Evolutionary conservation across 495 filamentous ascomycete genomes (phyloP).

Genomic region (Penicillium tannophilum): DNA sequence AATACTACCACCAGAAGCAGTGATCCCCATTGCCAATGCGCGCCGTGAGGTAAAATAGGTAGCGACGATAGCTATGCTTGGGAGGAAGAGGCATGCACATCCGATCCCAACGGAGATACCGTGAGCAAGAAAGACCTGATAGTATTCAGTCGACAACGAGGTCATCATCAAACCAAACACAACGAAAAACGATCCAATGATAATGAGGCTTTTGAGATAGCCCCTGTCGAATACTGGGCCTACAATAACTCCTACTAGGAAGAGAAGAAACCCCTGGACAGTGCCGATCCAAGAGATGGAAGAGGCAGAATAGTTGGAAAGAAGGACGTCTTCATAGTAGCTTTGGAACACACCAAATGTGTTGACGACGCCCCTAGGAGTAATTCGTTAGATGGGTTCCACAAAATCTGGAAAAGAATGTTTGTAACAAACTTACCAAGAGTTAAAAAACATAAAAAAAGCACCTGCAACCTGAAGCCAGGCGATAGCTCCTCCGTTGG

Average conservation of each 20-base stretch:
- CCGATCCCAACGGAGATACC: slow-evolving; percentile 47
- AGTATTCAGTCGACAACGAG: slow-evolving; percentile 43
- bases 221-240: slow-evolving; percentile 51
- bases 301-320: slow-evolving; percentile 31
- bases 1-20: slow-evolving; percentile 42
- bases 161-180: slow-evolving; percentile 55
- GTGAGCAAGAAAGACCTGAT: slow-evolving; percentile 42
- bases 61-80: slow-evolving; percentile 43
- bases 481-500: slow-evolving; percentile 3
- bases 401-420: neutral
- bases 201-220: slow-evolving; percentile 37
- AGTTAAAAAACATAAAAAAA: slow-evolving; percentile 10
- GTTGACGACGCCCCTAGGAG: slow-evolving; percentile 42
- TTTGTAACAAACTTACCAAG: slow-evolving; percentile 2
- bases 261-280: slow-evolving; percentile 44
- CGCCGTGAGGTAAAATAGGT: slow-evolving; percentile 44
- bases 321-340: slow-evolving; percentile 40
- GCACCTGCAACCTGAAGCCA: slow-evolving; percentile 8
- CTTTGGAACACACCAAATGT: slow-evolving; percentile 52
- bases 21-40: slow-evolving; percentile 50
- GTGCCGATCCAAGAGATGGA: slow-evolving; percentile 52
- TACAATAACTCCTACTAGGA: slow-evolving; percentile 40
- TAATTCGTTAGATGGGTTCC: neutral
- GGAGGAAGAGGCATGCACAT: slow-evolving; percentile 41
- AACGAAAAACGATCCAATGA: slow-evolving; percentile 31